These are phyloP conservation scores for Veloporphyrellus conicus DNA, from an alignment of 1,284 basidiomycete genomes.

Conservation along the genomic window DNA sequence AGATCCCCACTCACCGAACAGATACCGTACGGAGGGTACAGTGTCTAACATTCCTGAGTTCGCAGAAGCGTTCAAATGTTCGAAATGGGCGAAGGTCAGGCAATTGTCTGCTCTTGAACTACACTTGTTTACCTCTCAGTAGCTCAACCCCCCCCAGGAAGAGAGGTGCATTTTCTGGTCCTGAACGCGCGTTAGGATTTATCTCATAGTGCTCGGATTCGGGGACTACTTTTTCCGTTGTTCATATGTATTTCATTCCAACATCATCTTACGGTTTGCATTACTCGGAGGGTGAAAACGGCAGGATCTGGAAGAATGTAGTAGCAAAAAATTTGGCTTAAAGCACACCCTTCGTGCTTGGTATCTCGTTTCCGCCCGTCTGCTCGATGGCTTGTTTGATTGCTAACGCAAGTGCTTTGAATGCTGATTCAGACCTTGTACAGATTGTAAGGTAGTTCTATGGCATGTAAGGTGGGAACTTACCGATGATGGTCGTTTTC, in stretches of 20 bases:
- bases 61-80: slow-evolving; percentile 72
- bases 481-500: slow-evolving; percentile 98
- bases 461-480: slow-evolving; percentile 22
- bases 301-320: not conserved
- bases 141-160: slow-evolving; percentile 66
- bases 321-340: slow-evolving; percentile 28
- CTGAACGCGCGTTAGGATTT: slow-evolving; percentile 15
- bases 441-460: slow-evolving; percentile 3
- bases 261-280: not conserved
- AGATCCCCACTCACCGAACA: slow-evolving; percentile 83
- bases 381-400: slow-evolving; percentile 89
- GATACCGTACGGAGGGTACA: slow-evolving; percentile 79
- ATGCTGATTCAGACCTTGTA: slow-evolving; percentile 86
- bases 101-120: not conserved
- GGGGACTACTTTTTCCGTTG: not conserved
- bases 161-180: slow-evolving; percentile 69
- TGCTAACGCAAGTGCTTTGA: slow-evolving; percentile 95
- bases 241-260: slow-evolving; percentile 21
- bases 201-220: slow-evolving; percentile 6
- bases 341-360: slow-evolving; percentile 95
- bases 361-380: slow-evolving; percentile 89
- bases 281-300: no score
- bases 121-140: slow-evolving; percentile 9
- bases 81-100: slow-evolving; percentile 60
- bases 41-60: slow-evolving; percentile 78